phyloP scores from a whole-genome alignment of 352 stramenopile genomes.

The Phytophthora macrochlamydospora region DNA sequence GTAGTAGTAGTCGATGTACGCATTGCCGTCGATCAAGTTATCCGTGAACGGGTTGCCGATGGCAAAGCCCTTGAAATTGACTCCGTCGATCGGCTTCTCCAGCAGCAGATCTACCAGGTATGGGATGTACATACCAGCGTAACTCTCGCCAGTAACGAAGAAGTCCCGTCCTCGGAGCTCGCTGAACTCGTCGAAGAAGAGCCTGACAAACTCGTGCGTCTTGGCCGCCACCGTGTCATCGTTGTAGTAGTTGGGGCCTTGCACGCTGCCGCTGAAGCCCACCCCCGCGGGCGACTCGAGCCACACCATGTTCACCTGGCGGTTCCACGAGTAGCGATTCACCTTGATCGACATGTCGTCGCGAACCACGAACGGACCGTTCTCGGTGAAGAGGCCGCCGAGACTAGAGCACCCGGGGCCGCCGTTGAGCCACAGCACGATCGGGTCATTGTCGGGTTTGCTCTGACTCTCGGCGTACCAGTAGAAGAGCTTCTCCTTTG shows the following conservation, averaged over 20 bases:
- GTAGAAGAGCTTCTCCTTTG: conserved; percentile 78
- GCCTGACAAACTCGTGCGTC: conserved; percentile 75
- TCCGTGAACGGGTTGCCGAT: conserved; percentile 82
- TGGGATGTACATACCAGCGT: conserved; percentile 92
- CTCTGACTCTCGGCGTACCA: conserved; percentile 80
- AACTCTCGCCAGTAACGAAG: conserved; percentile 86
- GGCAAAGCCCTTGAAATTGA: conserved; percentile 78
- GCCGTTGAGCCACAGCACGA: conserved; percentile 86
- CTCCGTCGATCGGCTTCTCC: conserved; percentile 55
- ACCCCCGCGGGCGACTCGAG: conserved; percentile 77
- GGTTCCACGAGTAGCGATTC: conserved; percentile 82
- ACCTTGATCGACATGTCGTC: conserved; percentile 57
- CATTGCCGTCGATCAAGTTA: conserved; percentile 60
- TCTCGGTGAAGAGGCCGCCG: conserved; percentile 68
- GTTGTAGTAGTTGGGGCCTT: conserved; percentile 80
- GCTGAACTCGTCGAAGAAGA: conserved; percentile 75
- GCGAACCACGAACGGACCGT: conserved; percentile 74
- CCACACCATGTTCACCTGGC: conserved; percentile 79
- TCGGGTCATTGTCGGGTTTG: conserved; percentile 57
- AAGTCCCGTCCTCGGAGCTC: conserved; percentile 77
- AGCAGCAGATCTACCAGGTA: conserved; percentile 83
- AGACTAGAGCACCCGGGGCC: conserved; percentile 80
- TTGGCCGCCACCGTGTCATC: conserved; percentile 78
- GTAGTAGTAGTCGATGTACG: conserved; percentile 89
- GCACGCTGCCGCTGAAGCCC: conserved; percentile 68